Evolutionary conservation across 305 asterid species (phyloP).

Genomic region (Ruellia speciosa): DNA sequence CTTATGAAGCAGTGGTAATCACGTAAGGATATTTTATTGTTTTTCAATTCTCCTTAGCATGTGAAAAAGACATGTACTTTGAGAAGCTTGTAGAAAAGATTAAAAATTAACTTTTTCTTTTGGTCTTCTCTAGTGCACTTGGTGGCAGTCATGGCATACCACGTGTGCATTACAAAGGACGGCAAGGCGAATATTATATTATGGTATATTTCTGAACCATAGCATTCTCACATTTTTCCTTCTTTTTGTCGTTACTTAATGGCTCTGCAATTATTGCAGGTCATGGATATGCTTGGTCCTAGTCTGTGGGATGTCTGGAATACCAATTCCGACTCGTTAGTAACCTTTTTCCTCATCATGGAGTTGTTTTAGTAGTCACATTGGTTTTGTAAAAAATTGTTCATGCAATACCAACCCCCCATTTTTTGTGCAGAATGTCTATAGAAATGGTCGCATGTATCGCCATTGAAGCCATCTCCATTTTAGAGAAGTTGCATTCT

Average conservation of each 20-base stretch:
- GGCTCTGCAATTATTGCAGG: constrained; percentile 32
- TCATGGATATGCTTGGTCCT: constrained; percentile 69
- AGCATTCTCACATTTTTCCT: background rate
- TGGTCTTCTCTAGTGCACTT: constrained; percentile 34
- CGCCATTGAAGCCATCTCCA: constrained; percentile 64
- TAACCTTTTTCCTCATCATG: background rate
- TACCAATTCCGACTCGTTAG: constrained; percentile 43
- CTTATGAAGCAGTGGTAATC: too few relatives aligned
- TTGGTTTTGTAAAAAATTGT: background rate
- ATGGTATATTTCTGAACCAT: constrained; percentile 30
- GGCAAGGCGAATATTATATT: constrained; percentile 45
- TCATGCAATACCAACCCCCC: background rate
- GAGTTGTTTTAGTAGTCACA: background rate
- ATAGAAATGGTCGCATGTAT: constrained; percentile 64
- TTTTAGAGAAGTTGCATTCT: constrained; percentile 53
- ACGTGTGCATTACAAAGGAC: constrained; percentile 53
- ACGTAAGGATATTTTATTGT: too few relatives aligned
- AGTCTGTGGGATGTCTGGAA: constrained; percentile 69
- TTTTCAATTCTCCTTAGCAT: too few relatives aligned
- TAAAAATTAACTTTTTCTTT: background rate
- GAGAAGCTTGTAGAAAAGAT: background rate
- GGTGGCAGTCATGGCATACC: constrained; percentile 69
- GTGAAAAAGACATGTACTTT: too few relatives aligned
- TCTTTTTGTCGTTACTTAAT: background rate
- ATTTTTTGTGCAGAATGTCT: constrained; percentile 38